A percentile compares a stretch with the other conserved stretches of the same genome.
Evolutionary conservation across 495 filamentous ascomycete species (phyloP).

Genomic region (Beverwykella pulmonaria): DNA sequence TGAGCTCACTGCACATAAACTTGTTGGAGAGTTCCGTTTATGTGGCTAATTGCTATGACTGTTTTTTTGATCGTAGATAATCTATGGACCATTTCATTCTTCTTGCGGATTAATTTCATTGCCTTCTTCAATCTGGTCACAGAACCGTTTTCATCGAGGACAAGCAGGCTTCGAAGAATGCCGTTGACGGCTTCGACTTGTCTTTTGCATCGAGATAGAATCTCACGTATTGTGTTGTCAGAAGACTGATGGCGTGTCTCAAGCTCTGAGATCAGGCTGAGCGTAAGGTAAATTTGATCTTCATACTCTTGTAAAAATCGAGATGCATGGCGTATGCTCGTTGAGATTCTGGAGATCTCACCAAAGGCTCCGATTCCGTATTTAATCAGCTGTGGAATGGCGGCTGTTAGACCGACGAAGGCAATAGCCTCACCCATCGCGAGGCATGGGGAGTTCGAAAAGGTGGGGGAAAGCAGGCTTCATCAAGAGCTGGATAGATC

Average conservation of each 20-base stretch:
- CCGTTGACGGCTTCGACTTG: background rate
- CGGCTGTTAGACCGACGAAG: background rate
- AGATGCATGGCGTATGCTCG: background rate
- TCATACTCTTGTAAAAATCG: background rate
- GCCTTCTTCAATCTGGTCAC: background rate
- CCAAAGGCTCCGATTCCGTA: background rate
- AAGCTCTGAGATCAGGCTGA: background rate
- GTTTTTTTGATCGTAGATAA: background rate
- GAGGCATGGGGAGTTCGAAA: background rate
- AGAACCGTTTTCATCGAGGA: background rate
- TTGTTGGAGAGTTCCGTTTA: background rate
- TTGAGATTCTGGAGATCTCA: background rate
- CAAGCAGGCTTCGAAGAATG: background rate
- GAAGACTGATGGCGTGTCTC: background rate
- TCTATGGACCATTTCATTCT: background rate
- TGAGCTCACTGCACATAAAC: background rate
- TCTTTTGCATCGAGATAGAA: background rate
- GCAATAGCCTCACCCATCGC: slow-evolving; percentile 2
- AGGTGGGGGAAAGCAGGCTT: background rate
- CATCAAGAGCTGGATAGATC: no score
- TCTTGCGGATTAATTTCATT: background rate
- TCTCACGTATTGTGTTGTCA: background rate
- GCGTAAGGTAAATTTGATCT: background rate
- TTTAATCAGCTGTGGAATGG: background rate
- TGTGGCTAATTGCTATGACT: background rate